Evolutionary conservation across 768 basidiomycete species (phyloP), one percentile per base, ranked within the genome.

Genomic region (Amanita rubescens): DNA sequence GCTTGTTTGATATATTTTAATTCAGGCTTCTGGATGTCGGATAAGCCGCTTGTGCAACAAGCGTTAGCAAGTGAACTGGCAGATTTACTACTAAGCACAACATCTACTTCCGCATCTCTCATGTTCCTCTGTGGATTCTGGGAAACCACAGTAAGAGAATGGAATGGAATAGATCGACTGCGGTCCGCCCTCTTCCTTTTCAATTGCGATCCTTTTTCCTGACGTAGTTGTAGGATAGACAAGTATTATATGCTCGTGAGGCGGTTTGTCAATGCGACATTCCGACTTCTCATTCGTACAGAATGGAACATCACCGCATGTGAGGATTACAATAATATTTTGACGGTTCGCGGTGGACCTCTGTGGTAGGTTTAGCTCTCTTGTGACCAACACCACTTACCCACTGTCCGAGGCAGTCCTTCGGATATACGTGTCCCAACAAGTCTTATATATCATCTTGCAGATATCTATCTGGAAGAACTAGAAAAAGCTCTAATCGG

Each of bases 21-120:
- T n/a, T 6, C 20, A 96, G 94, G 95, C 65, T 98, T 94, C 70
- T 99, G 95, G 94, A 97, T 97, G 94, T 97, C 94, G 9, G 95
- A 99, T 71, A 99, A 98, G 65, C 94, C 94, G 3, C 78, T 94
- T 8, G 89, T 97, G 7, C 95, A 98, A 65, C 95, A 98, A 65
- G 85, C 84, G 12, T 78, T 99, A 14, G 92, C 95, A 0, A 74
- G 78, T 14, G 90, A 94, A 60, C 70, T 99, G 35, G 88, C 95
- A 15, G 84, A 91, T 58, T 73, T 97, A 35, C 62, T 94, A 5
- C 70, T 97, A 45, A 78, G 74, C 9, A 90, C 94, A 41, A 71
- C 78, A 24, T 69, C 75, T 54, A 70, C 75, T 2, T 55, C 73
- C 20, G 71, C 81, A 38, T 80, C 93, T 2, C 68, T 97, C 1